Conservation (phyloP, 2,329 filamentous ascomycete genomes). For the Xylariales sp. region DNA sequence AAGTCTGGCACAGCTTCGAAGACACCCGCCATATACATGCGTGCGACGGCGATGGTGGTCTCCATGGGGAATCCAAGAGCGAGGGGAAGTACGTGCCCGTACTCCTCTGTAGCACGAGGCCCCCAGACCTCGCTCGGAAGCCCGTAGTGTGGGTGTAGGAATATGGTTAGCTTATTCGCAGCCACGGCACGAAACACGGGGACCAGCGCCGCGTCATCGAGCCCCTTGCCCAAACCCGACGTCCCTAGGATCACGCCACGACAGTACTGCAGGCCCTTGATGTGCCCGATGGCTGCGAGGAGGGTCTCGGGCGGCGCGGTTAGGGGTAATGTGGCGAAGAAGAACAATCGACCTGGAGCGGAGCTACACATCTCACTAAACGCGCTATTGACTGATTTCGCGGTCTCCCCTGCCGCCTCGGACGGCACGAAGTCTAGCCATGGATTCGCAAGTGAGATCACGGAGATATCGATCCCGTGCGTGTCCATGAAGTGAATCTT, state of each 20-base stretch:
- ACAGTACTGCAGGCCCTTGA: conserved; percentile 73
- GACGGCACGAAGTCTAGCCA: conserved; percentile 87
- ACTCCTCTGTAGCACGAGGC: conserved; percentile 71
- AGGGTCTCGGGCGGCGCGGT: conserved; percentile 73
- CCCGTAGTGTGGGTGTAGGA: conserved; percentile 93
- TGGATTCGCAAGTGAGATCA: conserved; percentile 90
- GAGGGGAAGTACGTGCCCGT: conserved; percentile 88
- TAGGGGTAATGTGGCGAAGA: conserved; percentile 85
- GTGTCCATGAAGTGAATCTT: conserved; percentile 91
- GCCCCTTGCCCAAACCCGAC: conserved; percentile 79
- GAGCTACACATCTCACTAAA: conserved; percentile 77
- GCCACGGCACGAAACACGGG: conserved; percentile 79
- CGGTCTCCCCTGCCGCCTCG: conserved; percentile 70
- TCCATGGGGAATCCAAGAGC: conserved; percentile 91
- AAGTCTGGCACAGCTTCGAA: conserved; percentile 80
- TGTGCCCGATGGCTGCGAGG: conserved; percentile 71
- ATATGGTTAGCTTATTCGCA: conserved; percentile 73
- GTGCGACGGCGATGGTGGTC: conserved; percentile 87
- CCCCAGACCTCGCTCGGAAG: conserved; percentile 85
- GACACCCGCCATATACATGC: conserved; percentile 88
- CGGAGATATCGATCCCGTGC: conserved; percentile 83
- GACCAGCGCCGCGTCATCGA: conserved; percentile 81
- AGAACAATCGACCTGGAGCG: conserved; percentile 77
- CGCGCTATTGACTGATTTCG: conserved; percentile 78
- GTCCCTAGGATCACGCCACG: conserved; percentile 92